A percentile compares a stretch with the other conserved stretches of the same genome.
These are phyloP conservation scores for Podospora pseudopauciseta DNA, from an alignment of 495 filamentous ascomycete genomes.

Conservation along the genomic window DNA sequence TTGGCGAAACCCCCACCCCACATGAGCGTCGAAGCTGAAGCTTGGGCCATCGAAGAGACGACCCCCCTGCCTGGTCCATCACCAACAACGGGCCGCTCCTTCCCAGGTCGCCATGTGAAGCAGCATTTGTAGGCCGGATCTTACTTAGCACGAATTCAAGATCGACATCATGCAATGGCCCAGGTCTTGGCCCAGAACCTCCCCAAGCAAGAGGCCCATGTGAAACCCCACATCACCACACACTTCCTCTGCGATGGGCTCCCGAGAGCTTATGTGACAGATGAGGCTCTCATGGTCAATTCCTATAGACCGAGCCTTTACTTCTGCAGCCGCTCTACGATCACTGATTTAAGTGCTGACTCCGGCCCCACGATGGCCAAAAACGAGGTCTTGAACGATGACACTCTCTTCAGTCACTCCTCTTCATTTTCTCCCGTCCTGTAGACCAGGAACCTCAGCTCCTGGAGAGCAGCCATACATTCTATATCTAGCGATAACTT, in stretches of 20 bases:
- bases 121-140: not conserved
- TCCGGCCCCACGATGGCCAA: not conserved
- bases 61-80: not conserved
- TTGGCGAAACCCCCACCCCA: not conserved
- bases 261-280: not conserved
- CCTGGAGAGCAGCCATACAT: not conserved
- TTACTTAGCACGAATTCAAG: not conserved
- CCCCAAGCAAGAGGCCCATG: not conserved
- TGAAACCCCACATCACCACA: not conserved
- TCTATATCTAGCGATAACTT: not conserved
- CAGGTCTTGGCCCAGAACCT: not conserved
- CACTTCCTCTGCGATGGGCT: not conserved
- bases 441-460: not conserved
- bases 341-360: not conserved
- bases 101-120: not conserved
- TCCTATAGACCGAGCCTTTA: not conserved
- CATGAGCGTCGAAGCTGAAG: not conserved
- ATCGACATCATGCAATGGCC: not conserved
- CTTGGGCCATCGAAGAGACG: not conserved
- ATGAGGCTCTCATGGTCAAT: not conserved
- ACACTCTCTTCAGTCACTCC: not conserved
- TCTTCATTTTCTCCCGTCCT: not conserved
- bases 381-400: not conserved
- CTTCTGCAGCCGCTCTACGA: not conserved
- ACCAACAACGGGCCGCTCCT: not conserved